Percentiles rank a stretch among this genome's conserved stretches.
These are phyloP conservation scores for Trichosanthes cucumerina DNA, from an alignment of 306 rosid genomes.

Conservation along the genomic window DNA sequence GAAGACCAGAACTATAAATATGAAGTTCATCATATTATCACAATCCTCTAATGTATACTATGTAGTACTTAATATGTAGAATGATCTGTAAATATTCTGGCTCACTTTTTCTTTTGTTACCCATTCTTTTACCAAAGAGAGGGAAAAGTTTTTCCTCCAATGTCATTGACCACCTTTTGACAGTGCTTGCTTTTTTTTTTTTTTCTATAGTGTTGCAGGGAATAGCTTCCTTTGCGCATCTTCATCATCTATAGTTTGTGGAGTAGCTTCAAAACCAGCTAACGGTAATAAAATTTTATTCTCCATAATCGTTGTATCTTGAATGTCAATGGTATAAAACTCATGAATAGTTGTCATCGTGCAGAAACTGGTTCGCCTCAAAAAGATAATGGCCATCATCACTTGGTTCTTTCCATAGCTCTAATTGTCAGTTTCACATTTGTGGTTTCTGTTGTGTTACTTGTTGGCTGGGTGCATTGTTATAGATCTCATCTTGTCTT, in stretches of 20 bases:
- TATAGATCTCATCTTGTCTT: slow-evolving; percentile 61
- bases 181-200: slow-evolving; percentile 17
- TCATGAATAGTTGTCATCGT: slow-evolving; percentile 8
- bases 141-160: background rate
- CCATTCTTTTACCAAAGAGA: background rate
- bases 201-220: slow-evolving; percentile 55
- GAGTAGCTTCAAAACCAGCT: slow-evolving; percentile 39
- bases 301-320: background rate
- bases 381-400: slow-evolving; percentile 34
- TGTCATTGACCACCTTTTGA: slow-evolving; percentile 10
- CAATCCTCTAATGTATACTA: background rate
- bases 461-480: slow-evolving; percentile 63
- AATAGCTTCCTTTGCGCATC: slow-evolving; percentile 65
- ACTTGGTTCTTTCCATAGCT: slow-evolving; percentile 55
- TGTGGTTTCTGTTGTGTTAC: slow-evolving; percentile 53
- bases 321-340: background rate
- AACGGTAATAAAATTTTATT: slow-evolving; percentile 43
- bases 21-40: background rate
- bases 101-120: background rate
- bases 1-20: background rate
- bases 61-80: background rate
- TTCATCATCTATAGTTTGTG: slow-evolving; percentile 39
- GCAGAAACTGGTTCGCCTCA: slow-evolving; percentile 48
- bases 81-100: background rate
- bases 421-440: slow-evolving; percentile 67